These are phyloP conservation scores for Tephrocybe sp. DNA, from an alignment of 768 basidiomycete genomes.

Conservation along the genomic window DNA sequence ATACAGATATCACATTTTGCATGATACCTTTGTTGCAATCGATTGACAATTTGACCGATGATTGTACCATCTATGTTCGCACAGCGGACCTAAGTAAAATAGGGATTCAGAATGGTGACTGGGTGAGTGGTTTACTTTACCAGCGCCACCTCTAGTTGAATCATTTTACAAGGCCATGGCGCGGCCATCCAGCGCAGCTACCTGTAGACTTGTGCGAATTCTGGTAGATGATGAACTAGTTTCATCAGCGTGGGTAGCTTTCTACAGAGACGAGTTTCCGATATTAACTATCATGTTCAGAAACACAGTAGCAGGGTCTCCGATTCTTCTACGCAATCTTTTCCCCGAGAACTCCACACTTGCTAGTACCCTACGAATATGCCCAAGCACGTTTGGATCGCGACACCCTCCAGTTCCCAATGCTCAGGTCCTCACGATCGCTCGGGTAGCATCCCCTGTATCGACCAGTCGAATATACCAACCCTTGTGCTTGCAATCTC, in stretches of 20 bases:
- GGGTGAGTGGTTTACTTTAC: slow-evolving; percentile 45
- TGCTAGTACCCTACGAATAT: slow-evolving; percentile 33
- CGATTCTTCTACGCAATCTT: slow-evolving; percentile 55
- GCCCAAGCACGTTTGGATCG: slow-evolving; percentile 60
- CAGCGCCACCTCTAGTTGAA: slow-evolving; percentile 9
- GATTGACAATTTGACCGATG: slow-evolving; percentile 37
- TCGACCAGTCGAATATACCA: slow-evolving; percentile 67
- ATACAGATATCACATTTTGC: slow-evolving; percentile 21
- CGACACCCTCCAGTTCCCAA: slow-evolving; percentile 59
- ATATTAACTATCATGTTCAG: slow-evolving; percentile 25
- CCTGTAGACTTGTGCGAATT: slow-evolving; percentile 55
- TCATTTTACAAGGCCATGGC: slow-evolving; percentile 47
- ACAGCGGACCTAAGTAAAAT: slow-evolving; percentile 62
- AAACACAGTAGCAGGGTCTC: slow-evolving; percentile 40
- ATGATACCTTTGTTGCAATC: slow-evolving; percentile 30
- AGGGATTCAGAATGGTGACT: slow-evolving; percentile 72
- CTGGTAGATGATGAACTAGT: slow-evolving; percentile 48
- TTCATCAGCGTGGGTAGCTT: slow-evolving; percentile 29
- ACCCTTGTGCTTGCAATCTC: slow-evolving; percentile 50
- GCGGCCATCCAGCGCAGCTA: slow-evolving; percentile 30
- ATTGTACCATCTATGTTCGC: slow-evolving; percentile 58
- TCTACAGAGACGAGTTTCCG: background rate
- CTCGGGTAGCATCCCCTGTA: slow-evolving; percentile 75
- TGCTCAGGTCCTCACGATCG: slow-evolving; percentile 69
- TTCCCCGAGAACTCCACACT: slow-evolving; percentile 25